Evolutionary conservation across 805 yeast species (phyloP).

Genomic region (Wickerhamomyces sydowiorum): DNA sequence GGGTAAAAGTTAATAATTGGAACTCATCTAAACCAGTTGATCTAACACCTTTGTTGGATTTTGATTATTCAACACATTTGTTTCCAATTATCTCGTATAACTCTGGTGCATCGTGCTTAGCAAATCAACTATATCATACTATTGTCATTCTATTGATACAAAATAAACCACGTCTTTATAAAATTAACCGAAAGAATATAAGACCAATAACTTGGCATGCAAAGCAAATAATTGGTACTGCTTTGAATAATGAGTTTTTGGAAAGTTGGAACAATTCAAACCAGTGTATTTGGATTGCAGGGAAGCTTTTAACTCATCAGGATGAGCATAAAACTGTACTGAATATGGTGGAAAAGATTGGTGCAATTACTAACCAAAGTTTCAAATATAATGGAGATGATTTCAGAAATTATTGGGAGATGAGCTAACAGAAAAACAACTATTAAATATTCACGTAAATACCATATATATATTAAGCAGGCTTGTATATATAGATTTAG

Average conservation of each 20-base stretch:
- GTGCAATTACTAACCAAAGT: conserved; percentile 15
- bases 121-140: conserved; percentile 29
- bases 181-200: conserved; percentile 10
- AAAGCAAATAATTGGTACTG: conserved; percentile 12
- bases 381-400: conserved; percentile 15
- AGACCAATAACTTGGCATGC: conserved; percentile 18
- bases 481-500: too few species aligned
- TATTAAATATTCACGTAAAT: too few species aligned
- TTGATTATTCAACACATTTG: conserved; percentile 20
- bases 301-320: conserved; percentile 19
- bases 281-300: conserved; percentile 16
- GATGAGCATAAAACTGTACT: conserved; percentile 20
- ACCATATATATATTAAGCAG: not conserved
- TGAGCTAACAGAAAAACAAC: not conserved
- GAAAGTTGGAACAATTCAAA: conserved; percentile 2
- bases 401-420: conserved; percentile 24
- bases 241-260: conserved; percentile 4
- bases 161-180: conserved; percentile 29
- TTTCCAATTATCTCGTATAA: conserved; percentile 28
- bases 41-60: conserved; percentile 25
- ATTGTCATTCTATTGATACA: conserved; percentile 28
- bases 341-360: conserved; percentile 17
- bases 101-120: conserved; percentile 25
- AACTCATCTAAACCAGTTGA: conserved; percentile 23
- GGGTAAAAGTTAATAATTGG: conserved; percentile 34